Base-by-base conservation (phyloP, 164 flowering plant genomes). In the Platanus orientalis region DNA sequence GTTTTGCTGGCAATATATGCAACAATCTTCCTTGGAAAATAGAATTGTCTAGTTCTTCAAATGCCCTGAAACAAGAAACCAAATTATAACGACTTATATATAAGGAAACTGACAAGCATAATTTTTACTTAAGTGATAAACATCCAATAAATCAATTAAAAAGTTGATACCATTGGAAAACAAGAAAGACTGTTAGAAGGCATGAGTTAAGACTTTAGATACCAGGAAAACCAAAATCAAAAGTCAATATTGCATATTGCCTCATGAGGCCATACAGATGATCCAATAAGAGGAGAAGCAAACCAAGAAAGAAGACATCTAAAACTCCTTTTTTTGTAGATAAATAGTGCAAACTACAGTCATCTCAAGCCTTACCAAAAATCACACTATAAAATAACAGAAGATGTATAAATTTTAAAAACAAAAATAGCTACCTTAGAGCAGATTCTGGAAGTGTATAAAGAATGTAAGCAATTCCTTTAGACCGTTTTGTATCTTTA, bases 11-110 rank as follows among this genome's bases (percentile, higher is more conserved):
- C 82, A 90, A 72, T 32, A 95, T 73, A 75, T 95, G 97, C 86
- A 95, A 68, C 28, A 90, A 63, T 71, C 99, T 79, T 16, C 99
- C 99, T 79, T 95, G 99, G 58, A 95, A 95, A 70, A 76, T 80
- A 73, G 97, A 87, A 55, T 68, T 73, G 77, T 92, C 96, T 54
- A 88, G 61, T 73, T 84, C 94, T 71, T 83, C 84, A 55, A 95
- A 65, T 26, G 99, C 99, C 84, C 99, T 95, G 81, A 69, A 67
- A 72, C 12, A 67, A 66, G 57, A 26, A 16, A 23, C 26, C 7
- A n/a, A 19, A 11, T 58, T 4, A 39, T 14, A 7, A 16, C n/a
- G 13, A 40, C 11, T 63, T 14, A 25, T 6, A 30, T 23, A 1
- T 24, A 29, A 45, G 23, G 23, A 34, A 23, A 36, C 9, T 20